These are phyloP conservation scores for Plenodomus biglobosus DNA, from an alignment of 2,329 filamentous ascomycete species.

Conservation along the genomic window DNA sequence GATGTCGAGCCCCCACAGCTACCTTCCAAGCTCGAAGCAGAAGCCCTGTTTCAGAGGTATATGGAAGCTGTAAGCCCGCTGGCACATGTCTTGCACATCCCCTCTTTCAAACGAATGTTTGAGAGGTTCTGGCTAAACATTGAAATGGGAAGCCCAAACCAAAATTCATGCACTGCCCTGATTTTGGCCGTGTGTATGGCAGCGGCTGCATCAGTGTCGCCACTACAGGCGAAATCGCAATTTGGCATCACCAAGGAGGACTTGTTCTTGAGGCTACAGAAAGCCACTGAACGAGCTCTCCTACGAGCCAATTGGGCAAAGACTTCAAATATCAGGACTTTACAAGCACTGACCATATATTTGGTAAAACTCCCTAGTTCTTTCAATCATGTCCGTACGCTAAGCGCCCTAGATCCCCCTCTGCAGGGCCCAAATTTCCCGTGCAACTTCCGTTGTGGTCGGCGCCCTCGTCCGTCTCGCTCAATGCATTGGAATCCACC, in stretches of 20 bases:
- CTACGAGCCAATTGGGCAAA: constrained; percentile 44
- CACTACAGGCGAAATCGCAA: constrained; percentile 43
- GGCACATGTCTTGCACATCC: constrained; percentile 43
- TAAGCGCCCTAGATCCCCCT: constrained; percentile 37
- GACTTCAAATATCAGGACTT: constrained; percentile 43
- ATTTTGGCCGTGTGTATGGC: constrained; percentile 44
- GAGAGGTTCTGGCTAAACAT: constrained; percentile 43
- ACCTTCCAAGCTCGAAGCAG: constrained; percentile 41
- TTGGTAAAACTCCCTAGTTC: constrained; percentile 22
- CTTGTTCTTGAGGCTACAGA: constrained; percentile 39
- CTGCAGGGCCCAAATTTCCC: constrained; percentile 43
- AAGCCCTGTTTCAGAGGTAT: constrained; percentile 40
- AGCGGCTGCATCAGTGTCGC: constrained; percentile 41
- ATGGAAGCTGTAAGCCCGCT: constrained; percentile 41
- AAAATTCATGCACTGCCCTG: constrained; percentile 42
- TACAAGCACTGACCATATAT: constrained; percentile 44
- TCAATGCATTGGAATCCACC: constrained; percentile 45
- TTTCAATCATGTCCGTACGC: neutral
- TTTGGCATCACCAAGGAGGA: constrained; percentile 45
- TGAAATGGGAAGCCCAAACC: constrained; percentile 40
- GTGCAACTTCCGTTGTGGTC: constrained; percentile 43
- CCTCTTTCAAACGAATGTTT: constrained; percentile 42
- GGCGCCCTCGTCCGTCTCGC: constrained; percentile 42
- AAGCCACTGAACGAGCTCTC: constrained; percentile 41
- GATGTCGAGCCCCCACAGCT: constrained; percentile 36